Base-by-base conservation (phyloP, 2,329 filamentous ascomycete species). In the Calonectria hawksworthii region DNA sequence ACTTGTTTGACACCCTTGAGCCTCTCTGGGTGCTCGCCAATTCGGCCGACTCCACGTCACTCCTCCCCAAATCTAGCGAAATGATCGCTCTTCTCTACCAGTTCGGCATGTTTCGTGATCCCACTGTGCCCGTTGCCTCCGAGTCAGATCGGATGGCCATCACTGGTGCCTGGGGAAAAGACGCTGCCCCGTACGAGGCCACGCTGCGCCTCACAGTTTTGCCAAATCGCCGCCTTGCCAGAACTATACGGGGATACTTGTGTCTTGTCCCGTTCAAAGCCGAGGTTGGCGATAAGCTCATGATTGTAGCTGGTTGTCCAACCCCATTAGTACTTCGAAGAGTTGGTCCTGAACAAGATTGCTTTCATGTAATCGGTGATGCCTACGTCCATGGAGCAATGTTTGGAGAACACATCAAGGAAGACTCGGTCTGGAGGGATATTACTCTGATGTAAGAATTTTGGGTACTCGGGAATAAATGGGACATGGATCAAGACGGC, bases 21-120 rank as follows among this genome's bases (percentile, higher is more conserved):
- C 73, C 75, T 3, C 63, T 79, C 9, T 80, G 77, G 73, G 74
- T 77, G 6, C 76, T 81, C 50, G 78, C 76, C 51, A 80, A 75
- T n/a, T 72, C 69, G 9, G 44, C 65, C 67, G 77, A 80, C 30
- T 66, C 73, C 52, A 80, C 74, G 1, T 61, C 74, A 26, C 61
- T 72, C 34, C 79, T 80, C 8, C 74, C 79, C 26, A 80, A 77
- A 63, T 73, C 73, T 2, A 67, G 61, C 11, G 70, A 72, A 18
- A 72, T 75, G 70, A 21, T 78, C 18, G 52, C 72, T 3, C 54
- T 78, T n/a, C 52, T 77, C 14, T 74, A 67, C 50, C 28, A 75
- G 16, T 70, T 77, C 21, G 79, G 79, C 7, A 34, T 77, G 21
- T 67, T 65, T 28, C 72, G 47, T 3, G 61, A 76, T 23, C 66